These are phyloP conservation scores for Aspergillus nanangensis DNA, from an alignment of 495 filamentous ascomycete genomes.

Conservation along the genomic window DNA sequence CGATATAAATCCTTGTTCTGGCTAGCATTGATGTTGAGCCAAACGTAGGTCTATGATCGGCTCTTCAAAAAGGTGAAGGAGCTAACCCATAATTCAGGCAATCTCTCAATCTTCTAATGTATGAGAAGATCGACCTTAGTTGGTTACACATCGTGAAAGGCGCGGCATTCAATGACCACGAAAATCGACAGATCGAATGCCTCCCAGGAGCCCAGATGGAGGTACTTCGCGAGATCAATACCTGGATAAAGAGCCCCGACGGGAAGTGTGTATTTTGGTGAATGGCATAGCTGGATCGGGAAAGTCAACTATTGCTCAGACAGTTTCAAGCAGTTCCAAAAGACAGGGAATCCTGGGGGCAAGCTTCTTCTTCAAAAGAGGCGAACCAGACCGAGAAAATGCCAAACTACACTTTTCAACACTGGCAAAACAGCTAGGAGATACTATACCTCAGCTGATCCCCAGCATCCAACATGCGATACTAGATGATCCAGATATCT, in stretches of 20 bases:
- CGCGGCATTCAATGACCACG: constrained; percentile 16
- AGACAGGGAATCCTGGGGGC: neutral
- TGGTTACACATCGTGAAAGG: constrained; percentile 7
- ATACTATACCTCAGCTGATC: constrained; percentile 20
- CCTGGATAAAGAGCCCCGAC: constrained; percentile 18
- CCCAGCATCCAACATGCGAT: constrained; percentile 31
- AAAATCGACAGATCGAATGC: constrained; percentile 20
- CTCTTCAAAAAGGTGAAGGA: neutral
- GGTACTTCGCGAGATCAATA: constrained; percentile 17
- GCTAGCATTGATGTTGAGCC: constrained; percentile 34
- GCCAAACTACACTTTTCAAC: constrained; percentile 38
- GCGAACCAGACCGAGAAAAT: constrained; percentile 33
- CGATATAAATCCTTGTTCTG: constrained; percentile 29
- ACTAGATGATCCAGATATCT: constrained; percentile 24
- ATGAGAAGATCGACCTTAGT: constrained; percentile 5
- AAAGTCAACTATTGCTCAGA: neutral
- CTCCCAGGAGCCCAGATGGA: constrained; percentile 24
- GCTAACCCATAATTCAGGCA: constrained; percentile 1
- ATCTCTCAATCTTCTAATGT: neutral
- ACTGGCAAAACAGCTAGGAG: constrained; percentile 35
- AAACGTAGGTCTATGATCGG: constrained; percentile 24
- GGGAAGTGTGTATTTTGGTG: constrained; percentile 30
- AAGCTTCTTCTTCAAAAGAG: constrained; percentile 38
- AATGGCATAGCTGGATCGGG: constrained; percentile 17
- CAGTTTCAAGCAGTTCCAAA: neutral